A percentile compares a stretch with the other conserved stretches of the same genome.
phyloP scores from a whole-genome alignment of 2,329 filamentous ascomycete species.

The Stenocarpella maydis region DNA sequence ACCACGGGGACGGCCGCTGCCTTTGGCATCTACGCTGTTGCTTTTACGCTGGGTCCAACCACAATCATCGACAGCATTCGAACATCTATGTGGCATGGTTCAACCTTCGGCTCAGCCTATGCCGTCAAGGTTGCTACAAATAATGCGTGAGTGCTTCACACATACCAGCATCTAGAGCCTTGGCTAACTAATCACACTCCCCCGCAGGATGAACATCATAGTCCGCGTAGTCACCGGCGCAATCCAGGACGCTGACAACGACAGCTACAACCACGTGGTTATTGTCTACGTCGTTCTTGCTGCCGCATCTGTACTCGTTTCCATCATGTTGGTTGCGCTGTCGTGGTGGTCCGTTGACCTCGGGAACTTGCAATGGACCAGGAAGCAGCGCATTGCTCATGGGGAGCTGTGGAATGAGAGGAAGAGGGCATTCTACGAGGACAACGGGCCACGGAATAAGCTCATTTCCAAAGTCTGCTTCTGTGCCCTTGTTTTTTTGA shows the following conservation, averaged over 20 bases:
- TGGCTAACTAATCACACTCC: not conserved
- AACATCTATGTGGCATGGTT: slow-evolving; percentile 66
- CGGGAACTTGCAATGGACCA: slow-evolving; percentile 63
- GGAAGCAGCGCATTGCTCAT: slow-evolving; percentile 57
- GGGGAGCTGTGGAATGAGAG: slow-evolving; percentile 52
- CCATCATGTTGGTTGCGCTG: slow-evolving; percentile 46
- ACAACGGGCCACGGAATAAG: slow-evolving; percentile 47
- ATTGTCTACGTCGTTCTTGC: slow-evolving; percentile 65
- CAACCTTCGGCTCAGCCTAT: slow-evolving; percentile 67
- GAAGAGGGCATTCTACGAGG: slow-evolving; percentile 47
- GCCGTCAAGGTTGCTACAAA: slow-evolving; percentile 69
- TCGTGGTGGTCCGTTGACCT: slow-evolving; percentile 51
- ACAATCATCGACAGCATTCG: slow-evolving; percentile 68
- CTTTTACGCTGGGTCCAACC: slow-evolving; percentile 62
- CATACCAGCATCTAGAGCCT: too few relatives aligned
- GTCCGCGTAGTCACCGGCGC: slow-evolving; percentile 64
- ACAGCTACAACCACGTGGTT: slow-evolving; percentile 63
- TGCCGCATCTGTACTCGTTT: slow-evolving; percentile 56
- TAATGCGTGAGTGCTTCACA: slow-evolving; percentile 47
- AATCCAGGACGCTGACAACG: slow-evolving; percentile 64
- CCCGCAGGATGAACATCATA: slow-evolving; percentile 65
- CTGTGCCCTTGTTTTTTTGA: slow-evolving; percentile 46
- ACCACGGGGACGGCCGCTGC: slow-evolving; percentile 62
- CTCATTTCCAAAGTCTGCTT: slow-evolving; percentile 55
- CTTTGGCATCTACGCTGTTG: slow-evolving; percentile 68